These are phyloP conservation scores for Lentinula detonsa DNA, from an alignment of 768 basidiomycete species.

Conservation along the genomic window DNA sequence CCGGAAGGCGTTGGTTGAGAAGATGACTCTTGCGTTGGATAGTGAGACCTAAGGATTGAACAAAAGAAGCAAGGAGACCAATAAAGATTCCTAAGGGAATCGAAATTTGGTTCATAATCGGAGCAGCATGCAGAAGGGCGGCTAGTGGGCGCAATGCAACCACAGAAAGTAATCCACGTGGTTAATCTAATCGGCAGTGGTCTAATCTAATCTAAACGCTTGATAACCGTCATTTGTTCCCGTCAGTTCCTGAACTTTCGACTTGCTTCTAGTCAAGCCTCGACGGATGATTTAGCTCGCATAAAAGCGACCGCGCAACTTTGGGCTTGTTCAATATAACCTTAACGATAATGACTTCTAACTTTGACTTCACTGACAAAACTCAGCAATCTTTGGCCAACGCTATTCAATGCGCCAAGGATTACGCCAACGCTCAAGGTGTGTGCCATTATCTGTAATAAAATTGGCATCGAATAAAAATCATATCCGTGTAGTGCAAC, in stretches of 20 bases:
- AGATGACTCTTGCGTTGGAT: slow-evolving; percentile 94
- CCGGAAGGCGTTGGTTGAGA: slow-evolving; percentile 67
- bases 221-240: not conserved
- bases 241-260: not conserved
- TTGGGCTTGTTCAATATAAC: not conserved
- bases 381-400: slow-evolving; percentile 62
- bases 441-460: slow-evolving; percentile 12
- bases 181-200: not conserved
- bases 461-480: slow-evolving; percentile 8
- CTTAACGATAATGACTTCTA: slow-evolving; percentile 36
- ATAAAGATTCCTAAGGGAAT: slow-evolving; percentile 47
- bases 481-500: slow-evolving; percentile 48
- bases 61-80: slow-evolving; percentile 77
- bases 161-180: not conserved
- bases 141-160: not conserved
- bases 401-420: slow-evolving; percentile 77
- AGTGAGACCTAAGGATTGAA: slow-evolving; percentile 89
- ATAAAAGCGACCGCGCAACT: not conserved
- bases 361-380: slow-evolving; percentile 84
- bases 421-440: slow-evolving; percentile 82
- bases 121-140: not conserved
- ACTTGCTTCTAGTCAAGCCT: not conserved
- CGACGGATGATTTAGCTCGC: not conserved
- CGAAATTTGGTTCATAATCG: slow-evolving; percentile 2
- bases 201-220: not conserved